Evolutionary conservation across 2,329 filamentous ascomycete species (phyloP).

Genomic region (Fusarium musae): DNA sequence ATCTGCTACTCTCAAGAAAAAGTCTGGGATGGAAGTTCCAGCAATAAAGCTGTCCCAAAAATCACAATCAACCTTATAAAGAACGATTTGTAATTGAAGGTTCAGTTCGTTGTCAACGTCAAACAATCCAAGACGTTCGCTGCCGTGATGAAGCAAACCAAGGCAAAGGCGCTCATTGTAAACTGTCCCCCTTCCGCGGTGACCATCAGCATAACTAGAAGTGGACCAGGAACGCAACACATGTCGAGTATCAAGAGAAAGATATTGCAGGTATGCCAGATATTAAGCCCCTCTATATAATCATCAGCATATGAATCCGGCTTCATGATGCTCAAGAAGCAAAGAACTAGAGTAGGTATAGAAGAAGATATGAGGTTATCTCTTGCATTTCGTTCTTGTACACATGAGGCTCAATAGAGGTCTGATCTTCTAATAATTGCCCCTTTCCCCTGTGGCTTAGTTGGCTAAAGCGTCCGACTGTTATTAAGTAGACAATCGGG

Average conservation of each 20-base stretch:
- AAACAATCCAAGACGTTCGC: neutral
- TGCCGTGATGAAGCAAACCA: neutral
- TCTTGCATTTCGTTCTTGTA: neutral
- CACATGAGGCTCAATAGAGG: rapidly evolving
- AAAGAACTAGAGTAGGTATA: neutral
- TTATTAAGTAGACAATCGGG: conserved; percentile 42
- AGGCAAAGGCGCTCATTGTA: neutral
- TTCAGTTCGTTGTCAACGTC: neutral
- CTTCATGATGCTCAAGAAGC: neutral
- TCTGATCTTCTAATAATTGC: rapidly evolving
- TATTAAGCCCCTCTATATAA: neutral
- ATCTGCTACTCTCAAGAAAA: neutral
- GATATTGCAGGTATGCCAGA: neutral
- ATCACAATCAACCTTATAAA: neutral
- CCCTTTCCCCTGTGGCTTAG: neutral
- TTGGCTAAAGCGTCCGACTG: conserved; percentile 37
- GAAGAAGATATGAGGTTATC: neutral
- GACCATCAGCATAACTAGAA: too few relatives aligned
- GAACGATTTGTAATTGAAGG: neutral
- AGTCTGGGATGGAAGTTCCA: neutral
- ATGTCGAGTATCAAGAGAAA: neutral
- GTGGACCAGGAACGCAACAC: neutral
- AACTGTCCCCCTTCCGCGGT: neutral
- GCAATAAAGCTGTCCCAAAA: neutral
- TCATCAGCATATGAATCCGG: neutral